Evolutionary conservation across 169 alveolate species (phyloP), one percentile per base, ranked within the genome.

Genomic region (Plasmodium chabaudi): DNA sequence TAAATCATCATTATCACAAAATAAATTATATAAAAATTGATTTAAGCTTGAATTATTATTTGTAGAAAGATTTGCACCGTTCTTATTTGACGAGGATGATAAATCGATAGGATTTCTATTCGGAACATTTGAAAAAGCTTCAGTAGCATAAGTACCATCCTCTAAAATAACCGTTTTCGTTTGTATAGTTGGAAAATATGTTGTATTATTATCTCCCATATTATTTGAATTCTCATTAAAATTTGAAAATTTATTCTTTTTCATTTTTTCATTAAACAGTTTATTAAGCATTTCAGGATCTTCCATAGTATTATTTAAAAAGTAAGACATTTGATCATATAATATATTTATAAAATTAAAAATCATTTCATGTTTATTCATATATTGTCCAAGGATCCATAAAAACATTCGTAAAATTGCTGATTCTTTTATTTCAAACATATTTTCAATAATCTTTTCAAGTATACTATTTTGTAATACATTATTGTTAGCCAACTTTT

Each of bases 131-230:
- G 25, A 74, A 12, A 94, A 74, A 2, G 96, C 95, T 68, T 96
- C 97, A 3, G 99, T 96, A 5, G 99, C 99, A 92, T 97, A 97
- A 25, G 99, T 97, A 9, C 99, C 99, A 94, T 98, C 99, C 10
- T 97, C 97, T 70, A 97, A 87, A n/a, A 97, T 95, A 2, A 97
- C 98, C n/a, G 99, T 97, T 73, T 94, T 97, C 5, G 95, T 71
- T 39, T 92, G 77, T n/a, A 67, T 63, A 5, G 1, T 34, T 34
- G 4, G 42, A 3, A 34, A 34, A 34, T 34, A 34, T 34, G 42
- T 47, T 6, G 82, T 61, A 15, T 27, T 34, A 15, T 34, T 12
- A n/a, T 39, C 9, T 5, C 13, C 27, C 9, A 34, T 75, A 10
- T 21, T 27, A 51, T 68, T 87, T 23, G 44, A 63, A 5, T n/a